Evolutionary conservation across 2,329 filamentous ascomycete species (phyloP).

Genomic region (Fusarium illudens): DNA sequence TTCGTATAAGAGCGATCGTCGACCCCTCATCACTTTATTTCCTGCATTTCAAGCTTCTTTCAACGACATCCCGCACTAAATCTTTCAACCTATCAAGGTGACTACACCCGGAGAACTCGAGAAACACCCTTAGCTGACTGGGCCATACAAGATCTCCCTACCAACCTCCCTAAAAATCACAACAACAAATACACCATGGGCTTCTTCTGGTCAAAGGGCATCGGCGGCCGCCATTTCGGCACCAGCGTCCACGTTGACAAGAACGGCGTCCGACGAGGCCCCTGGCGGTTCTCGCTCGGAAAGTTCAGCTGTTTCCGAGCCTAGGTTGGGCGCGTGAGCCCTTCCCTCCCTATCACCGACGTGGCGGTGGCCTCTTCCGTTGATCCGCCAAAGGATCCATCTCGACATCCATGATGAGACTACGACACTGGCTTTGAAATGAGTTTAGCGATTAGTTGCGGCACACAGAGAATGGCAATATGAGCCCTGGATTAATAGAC

Average conservation of each 20-base stretch:
- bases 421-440: constrained; percentile 9
- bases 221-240: constrained; percentile 60
- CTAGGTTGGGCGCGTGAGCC: neutral
- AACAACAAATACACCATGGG: constrained; percentile 49
- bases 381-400: neutral
- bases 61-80: constrained; percentile 21
- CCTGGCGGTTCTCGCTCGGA: constrained; percentile 60
- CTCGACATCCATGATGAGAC: constrained; percentile 14
- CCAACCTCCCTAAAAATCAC: neutral
- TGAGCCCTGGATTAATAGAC: constrained; percentile 8
- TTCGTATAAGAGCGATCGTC: constrained; percentile 35
- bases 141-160: neutral
- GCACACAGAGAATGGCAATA: neutral
- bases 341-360: neutral
- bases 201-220: constrained; percentile 56
- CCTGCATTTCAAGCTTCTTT: constrained; percentile 35
- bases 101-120: neutral
- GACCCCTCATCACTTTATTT: constrained; percentile 34
- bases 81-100: constrained; percentile 8
- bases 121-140: constrained; percentile 6
- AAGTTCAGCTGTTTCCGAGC: constrained; percentile 61
- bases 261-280: constrained; percentile 58
- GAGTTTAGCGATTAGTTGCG: constrained; percentile 11
- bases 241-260: constrained; percentile 58
- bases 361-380: neutral